Conservation (phyloP, 352 stramenopile species). For the Pythium aphanidermatum region DNA sequence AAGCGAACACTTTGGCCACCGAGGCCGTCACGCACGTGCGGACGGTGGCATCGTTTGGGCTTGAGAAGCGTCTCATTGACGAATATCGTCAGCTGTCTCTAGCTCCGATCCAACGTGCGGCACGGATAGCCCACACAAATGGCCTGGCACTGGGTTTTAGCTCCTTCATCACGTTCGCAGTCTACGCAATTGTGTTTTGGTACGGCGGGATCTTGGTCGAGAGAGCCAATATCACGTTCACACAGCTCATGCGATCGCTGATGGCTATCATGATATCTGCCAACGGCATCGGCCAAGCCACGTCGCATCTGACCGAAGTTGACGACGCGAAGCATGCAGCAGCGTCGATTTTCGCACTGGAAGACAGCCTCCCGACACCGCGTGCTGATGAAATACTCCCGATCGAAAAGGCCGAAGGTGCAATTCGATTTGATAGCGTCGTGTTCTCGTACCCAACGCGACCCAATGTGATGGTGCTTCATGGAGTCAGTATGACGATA, state of each 20-base stretch:
- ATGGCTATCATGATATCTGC: conserved; percentile 42
- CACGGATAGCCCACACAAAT: conserved; percentile 9
- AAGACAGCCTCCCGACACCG: conserved; percentile 24
- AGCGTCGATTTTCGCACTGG: conserved; percentile 29
- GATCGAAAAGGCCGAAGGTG: conserved; percentile 20
- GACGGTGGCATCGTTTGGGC: conserved; percentile 43
- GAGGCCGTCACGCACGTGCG: conserved; percentile 31
- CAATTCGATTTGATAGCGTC: conserved; percentile 59
- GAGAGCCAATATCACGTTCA: conserved; percentile 26
- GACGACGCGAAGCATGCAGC: conserved; percentile 73
- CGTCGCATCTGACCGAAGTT: conserved; percentile 25
- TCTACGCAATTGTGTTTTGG: conserved; percentile 24
- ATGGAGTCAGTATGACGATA: conserved; percentile 72
- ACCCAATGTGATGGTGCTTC: conserved; percentile 61
- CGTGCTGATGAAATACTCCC: no score
- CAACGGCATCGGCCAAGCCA: conserved; percentile 25
- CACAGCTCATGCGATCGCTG: conserved; percentile 30
- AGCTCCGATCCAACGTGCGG: not conserved
- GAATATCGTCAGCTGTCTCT: conserved; percentile 17
- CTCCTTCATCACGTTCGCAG: conserved; percentile 19
- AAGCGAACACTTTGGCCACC: conserved; percentile 14
- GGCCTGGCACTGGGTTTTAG: conserved; percentile 17
- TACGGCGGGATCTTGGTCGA: conserved; percentile 28
- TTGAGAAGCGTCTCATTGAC: conserved; percentile 15
- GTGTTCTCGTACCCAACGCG: conserved; percentile 72